Percentiles rank a stretch among this genome's conserved stretches.
phyloP scores from a whole-genome alignment of 352 stramenopile species.

The Globisporangium viniferum region DNA sequence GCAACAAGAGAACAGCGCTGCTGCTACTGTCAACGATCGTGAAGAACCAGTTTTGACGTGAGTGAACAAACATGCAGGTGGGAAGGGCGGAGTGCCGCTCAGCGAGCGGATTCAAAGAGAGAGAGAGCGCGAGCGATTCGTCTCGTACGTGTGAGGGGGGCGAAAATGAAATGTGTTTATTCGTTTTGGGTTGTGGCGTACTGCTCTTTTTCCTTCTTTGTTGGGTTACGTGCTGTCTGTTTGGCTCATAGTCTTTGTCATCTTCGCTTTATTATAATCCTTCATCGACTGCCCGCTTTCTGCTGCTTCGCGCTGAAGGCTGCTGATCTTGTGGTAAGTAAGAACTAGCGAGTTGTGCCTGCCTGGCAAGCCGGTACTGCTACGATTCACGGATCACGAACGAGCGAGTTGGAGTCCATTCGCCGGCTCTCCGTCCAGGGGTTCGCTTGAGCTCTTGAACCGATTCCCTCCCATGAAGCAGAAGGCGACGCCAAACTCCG shows the following conservation, averaged over 20 bases:
- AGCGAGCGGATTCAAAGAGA: background rate
- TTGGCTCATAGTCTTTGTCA: background rate
- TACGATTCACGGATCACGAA: background rate
- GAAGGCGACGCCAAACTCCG: background rate
- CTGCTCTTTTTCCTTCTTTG: background rate
- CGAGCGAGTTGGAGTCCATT: background rate
- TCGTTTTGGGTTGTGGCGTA: background rate
- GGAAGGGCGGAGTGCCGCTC: background rate
- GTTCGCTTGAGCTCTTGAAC: background rate
- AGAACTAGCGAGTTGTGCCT: background rate
- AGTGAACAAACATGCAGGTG: conserved; percentile 3
- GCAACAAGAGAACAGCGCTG: background rate
- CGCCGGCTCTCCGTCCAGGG: background rate
- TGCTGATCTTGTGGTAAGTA: background rate
- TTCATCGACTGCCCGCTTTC: background rate
- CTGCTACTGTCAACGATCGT: background rate
- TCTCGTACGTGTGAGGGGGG: background rate
- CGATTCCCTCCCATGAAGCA: background rate
- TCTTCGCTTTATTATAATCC: background rate
- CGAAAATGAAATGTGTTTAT: background rate
- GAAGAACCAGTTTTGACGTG: conserved; percentile 6
- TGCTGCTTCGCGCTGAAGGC: background rate
- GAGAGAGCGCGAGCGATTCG: background rate
- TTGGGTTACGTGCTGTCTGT: background rate
- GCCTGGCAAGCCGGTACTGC: background rate